Base-by-base conservation (phyloP, 2,329 filamentous ascomycete species). In the Trichophyton verrucosum region DNA sequence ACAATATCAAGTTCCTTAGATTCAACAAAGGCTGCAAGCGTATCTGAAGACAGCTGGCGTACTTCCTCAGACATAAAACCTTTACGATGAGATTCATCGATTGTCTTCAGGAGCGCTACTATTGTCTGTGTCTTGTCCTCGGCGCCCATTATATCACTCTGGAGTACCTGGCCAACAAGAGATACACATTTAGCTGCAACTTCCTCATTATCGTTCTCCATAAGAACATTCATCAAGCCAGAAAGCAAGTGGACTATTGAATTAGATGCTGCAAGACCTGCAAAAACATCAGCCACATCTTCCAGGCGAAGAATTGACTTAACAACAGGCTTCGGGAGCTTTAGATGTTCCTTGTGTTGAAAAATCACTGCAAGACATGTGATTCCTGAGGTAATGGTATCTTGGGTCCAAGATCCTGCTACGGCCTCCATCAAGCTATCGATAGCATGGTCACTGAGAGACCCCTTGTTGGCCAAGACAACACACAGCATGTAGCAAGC, bases 401-500 rank as follows among this genome's bases (percentile, higher is more conserved):
- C 86, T 49, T 79, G 75, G 1, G 84, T 87, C 85, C 90, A 95
- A 7, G 88, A 89, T 30, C 81, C 76, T 7, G 88, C 86, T 38
- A 96, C 83, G 64, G 91, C 89, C 68, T 95, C 89, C 90, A 97
- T 95, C 68, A 99, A 81, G 1, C 86, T 86, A 60, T 88, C 85
- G n/a, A 97, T 78, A 1, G 91, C 83, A 61, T 82, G 82, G 67
- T 97, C 91, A 55, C 88, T 84, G 13, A 97, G 80, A 56, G 83
- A 81, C 0, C 87, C 86, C 73, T 96, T 96, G 57, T 89, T 86
- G 5, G 89, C 91, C 64, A 97, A 81, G 57, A 97, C 85, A 5
- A 90, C 84, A 61, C 91, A 82, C 20, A 96, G 85, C 87, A 96
- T 96, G 72, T 96, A 97, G 61, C 88, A 91, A 15, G 88, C 91